Evolutionary conservation across 129 eudicot species (phyloP), one percentile per base, ranked within the genome.

Genomic region (Pittosporum tobira): DNA sequence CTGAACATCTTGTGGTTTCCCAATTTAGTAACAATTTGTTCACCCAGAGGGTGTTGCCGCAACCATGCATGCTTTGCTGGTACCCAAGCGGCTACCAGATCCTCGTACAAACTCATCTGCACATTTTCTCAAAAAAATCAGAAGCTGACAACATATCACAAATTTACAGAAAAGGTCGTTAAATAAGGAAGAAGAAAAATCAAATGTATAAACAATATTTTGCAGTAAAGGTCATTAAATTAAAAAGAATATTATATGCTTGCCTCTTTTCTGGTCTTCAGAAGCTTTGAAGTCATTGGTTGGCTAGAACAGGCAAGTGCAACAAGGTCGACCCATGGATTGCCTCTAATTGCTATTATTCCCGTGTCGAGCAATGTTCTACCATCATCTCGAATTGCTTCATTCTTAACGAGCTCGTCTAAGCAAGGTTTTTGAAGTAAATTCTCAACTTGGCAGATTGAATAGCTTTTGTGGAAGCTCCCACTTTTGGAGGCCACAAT

Each of bases 71-170:
- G 99, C 69, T 72, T 93, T 69, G 85, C 78, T 19, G 89, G 91
- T n/a, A 93, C 99, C 99, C 99, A 93, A 62, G 96, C 94, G 29
- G 99, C 99, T 48, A 93, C 96, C 28, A 93, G 85, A 70, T 87
- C 96, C 73, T 93, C 99, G 59, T 93, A 93, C 73, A 93, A 81
- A 66, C 99, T 87, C 91, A 93, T 87, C 99, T 93, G 78, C 68
- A 61, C 64, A 76, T 48, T 19, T 50, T 43, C 31, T 16, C 22
- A 15, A n/a, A 21, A 48, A 63, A 45, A 53, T 27, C 56, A 15
- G 45, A 26, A 20, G 64, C 16, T 6, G n/a, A 9, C 27, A 47
- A 27, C 23, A n/a, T 46, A 21, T 27, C 37, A 2, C n/a, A 22
- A 66, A 57, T 9, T 6, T n/a, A 30, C 24, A 48, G 14, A 19